Base-by-base conservation (phyloP, 768 basidiomycete genomes). In the Filobasidium wieringae region DNA sequence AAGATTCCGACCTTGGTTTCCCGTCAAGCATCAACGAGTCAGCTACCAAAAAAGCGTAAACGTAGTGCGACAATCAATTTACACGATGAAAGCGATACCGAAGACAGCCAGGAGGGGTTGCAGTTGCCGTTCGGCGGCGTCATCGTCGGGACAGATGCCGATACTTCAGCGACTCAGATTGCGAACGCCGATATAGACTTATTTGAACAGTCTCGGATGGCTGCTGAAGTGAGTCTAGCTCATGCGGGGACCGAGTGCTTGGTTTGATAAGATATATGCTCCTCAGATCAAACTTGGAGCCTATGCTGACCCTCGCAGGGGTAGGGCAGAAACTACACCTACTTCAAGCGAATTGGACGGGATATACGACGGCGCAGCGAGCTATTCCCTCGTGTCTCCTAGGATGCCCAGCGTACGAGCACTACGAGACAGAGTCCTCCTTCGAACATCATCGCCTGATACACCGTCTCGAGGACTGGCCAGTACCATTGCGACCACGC, bases 91-190 rank as follows among this genome's bases (percentile, higher is more conserved):
- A 4, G 26, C 32, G 39, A 41, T 39, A 41, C 41, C 11, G 47
- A 43, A 17, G 85, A 87, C 30, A 73, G 72, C 15, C 67, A 72
- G 15, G 72, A 69, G 24, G 63, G 59, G 8, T 69, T 66, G 43
- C 69, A 73, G 40, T 64, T 72, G n/a, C 77, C 90, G 51, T 96
- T 92, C 67, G 91, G 95, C 47, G 91, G 90, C 22, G 78, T 93
- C 37, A 78, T 97, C 33, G 73, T 72, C 14, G 73, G 78, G 1
- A 77, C 77, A 17, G 86, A 93, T 55, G 81, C 88, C 33, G 88
- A 89, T 68, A 84, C 80, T 41, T 75, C 78, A 22, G 83, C 81
- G 68, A 89, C 90, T 7, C 71, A 72, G 0, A 85, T 92, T 27
- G 70, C 73, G 3, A 73, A 75, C 30, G 63, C 65, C 7, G 89